A percentile compares a stretch with the other conserved stretches of the same genome.
Conservation (phyloP, 345 rosid genomes). For the Populus ilicifolia region DNA sequence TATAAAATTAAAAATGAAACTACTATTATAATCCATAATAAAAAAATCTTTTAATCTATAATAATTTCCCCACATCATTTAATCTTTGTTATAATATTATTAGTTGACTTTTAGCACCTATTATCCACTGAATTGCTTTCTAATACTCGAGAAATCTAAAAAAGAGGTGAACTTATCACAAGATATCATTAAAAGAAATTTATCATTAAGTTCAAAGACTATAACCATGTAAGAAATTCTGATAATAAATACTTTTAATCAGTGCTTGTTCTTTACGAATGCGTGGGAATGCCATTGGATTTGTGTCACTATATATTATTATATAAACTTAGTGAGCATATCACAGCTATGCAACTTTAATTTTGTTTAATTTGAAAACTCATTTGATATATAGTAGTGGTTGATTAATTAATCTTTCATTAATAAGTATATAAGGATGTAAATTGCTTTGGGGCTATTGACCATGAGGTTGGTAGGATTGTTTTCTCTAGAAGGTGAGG, state of each 20-base stretch:
- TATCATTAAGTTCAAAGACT: not conserved
- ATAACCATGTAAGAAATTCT: not conserved
- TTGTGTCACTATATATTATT: not conserved
- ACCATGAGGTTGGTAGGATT: slow-evolving; percentile 89
- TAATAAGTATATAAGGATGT: not conserved
- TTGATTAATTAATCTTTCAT: not conserved
- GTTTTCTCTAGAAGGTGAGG: slow-evolving; percentile 88
- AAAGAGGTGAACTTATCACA: too few relatives aligned
- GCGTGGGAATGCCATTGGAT: not conserved
- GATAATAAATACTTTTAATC: too few relatives aligned
- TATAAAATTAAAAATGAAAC: too few relatives aligned
- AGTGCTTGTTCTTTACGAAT: not conserved
- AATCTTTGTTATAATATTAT: too few relatives aligned
- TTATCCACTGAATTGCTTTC: too few relatives aligned
- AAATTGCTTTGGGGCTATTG: slow-evolving; percentile 78
- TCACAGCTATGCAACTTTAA: not conserved
- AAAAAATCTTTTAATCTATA: too few relatives aligned
- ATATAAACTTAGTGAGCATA: not conserved
- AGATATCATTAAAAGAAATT: not conserved
- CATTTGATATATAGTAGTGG: not conserved
- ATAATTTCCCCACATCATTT: too few relatives aligned
- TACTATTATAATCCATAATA: too few relatives aligned
- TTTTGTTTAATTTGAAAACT: not conserved
- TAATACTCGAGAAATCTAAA: too few relatives aligned
- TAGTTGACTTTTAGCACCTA: too few relatives aligned